Evolutionary conservation across 331 rosid species (phyloP).

Genomic region (Acacia concinna): DNA sequence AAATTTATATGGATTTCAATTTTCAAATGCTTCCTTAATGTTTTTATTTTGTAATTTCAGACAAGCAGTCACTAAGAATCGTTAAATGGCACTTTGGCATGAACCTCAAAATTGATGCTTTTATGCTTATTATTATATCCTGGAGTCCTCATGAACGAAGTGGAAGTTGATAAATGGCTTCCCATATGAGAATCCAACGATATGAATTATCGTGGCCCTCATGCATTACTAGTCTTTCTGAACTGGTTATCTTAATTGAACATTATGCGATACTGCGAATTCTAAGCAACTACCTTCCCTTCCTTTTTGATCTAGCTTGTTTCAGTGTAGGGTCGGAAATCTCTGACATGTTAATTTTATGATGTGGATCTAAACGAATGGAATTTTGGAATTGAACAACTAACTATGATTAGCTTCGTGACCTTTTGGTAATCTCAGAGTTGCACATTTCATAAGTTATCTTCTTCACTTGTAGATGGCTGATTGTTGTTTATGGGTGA

Average conservation of each 20-base stretch:
- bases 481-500: constrained; percentile 72
- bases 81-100: constrained; percentile 15
- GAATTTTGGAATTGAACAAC: background rate
- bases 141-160: background rate
- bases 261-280: background rate
- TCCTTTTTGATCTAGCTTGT: constrained; percentile 52
- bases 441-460: constrained; percentile 31
- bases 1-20: constrained; percentile 35
- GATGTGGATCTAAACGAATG: constrained; percentile 31
- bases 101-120: background rate
- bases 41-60: constrained; percentile 19
- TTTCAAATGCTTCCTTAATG: constrained; percentile 34
- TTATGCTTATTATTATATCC: background rate
- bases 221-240: background rate
- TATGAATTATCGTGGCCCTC: background rate
- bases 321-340: constrained; percentile 66
- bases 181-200: background rate
- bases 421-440: constrained; percentile 1
- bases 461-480: constrained; percentile 76
- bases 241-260: background rate
- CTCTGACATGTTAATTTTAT: constrained; percentile 29
- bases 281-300: constrained; percentile 35
- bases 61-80: constrained; percentile 25
- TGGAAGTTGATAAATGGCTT: background rate
- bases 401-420: background rate